These are phyloP conservation scores for Diaporthe caulivora DNA, from an alignment of 2,329 filamentous ascomycete species.

Conservation along the genomic window DNA sequence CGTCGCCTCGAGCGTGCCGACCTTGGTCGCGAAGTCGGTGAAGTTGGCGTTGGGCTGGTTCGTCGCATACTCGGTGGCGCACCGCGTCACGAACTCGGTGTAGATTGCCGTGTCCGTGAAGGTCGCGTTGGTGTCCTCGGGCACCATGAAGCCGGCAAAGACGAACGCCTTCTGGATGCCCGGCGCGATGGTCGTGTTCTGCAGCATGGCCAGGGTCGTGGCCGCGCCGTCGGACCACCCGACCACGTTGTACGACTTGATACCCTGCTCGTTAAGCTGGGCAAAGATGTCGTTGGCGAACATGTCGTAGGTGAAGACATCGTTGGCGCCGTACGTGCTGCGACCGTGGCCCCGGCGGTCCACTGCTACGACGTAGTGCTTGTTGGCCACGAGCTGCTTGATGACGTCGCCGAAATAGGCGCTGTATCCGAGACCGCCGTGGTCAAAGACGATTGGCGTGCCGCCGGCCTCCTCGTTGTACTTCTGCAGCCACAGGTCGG, in stretches of 20 bases:
- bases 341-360: slow-evolving; percentile 57
- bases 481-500: slow-evolving; percentile 56
- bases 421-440: slow-evolving; percentile 57
- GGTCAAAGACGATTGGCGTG: slow-evolving; percentile 53
- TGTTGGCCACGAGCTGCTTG: slow-evolving; percentile 47
- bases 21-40: slow-evolving; percentile 51
- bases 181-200: slow-evolving; percentile 47
- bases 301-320: slow-evolving; percentile 54
- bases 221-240: slow-evolving; percentile 58
- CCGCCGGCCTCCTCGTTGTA: slow-evolving; percentile 51
- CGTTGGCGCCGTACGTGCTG: slow-evolving; percentile 50
- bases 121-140: slow-evolving; percentile 51
- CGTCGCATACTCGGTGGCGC: slow-evolving; percentile 50
- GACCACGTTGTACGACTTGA: slow-evolving; percentile 50
- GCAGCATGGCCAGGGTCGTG: slow-evolving; percentile 52
- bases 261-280: slow-evolving; percentile 47
- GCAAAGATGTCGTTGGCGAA: slow-evolving; percentile 53
- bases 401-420: slow-evolving; percentile 56
- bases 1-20: slow-evolving; percentile 51
- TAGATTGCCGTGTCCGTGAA: slow-evolving; percentile 51
- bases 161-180: slow-evolving; percentile 55
- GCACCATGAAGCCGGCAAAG: slow-evolving; percentile 51
- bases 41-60: slow-evolving; percentile 54
- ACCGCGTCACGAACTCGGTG: slow-evolving; percentile 50
- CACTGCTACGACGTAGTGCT: slow-evolving; percentile 54